These are phyloP conservation scores for Leccinum griseonigrum DNA, from an alignment of 1,284 basidiomycete species.

Conservation along the genomic window DNA sequence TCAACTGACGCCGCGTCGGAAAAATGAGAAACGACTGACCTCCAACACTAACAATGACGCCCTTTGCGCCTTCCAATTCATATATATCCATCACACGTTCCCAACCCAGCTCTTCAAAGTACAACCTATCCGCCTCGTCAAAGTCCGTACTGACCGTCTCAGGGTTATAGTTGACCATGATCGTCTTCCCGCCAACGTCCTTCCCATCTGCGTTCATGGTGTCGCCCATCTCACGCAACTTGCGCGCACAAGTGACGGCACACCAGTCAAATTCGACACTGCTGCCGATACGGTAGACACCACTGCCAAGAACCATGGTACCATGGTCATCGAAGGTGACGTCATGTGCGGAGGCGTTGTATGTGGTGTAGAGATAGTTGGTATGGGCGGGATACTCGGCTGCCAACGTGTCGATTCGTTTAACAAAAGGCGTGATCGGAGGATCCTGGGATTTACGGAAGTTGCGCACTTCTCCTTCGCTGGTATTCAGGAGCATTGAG, in stretches of 20 bases:
- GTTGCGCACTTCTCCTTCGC: constrained; percentile 79
- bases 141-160: constrained; percentile 99
- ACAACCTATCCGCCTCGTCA: constrained; percentile 97
- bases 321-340: constrained; percentile 96
- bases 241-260: constrained; percentile 95
- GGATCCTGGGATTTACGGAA: constrained; percentile 79
- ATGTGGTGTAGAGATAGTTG: constrained; percentile 99
- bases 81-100: constrained; percentile 99
- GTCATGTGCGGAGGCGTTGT: constrained; percentile 96
- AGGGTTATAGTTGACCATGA: constrained; percentile 99
- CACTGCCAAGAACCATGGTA: constrained; percentile 98
- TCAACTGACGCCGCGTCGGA: neutral
- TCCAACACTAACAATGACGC: constrained; percentile 96
- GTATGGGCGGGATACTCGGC: constrained; percentile 99
- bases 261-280: constrained; percentile 99
- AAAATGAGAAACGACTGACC: constrained; percentile 47
- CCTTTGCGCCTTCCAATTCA: constrained; percentile 90
- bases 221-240: constrained; percentile 88
- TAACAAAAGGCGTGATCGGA: constrained; percentile 91
- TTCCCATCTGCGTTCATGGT: constrained; percentile 32
- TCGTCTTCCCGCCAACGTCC: constrained; percentile 48
- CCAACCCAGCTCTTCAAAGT: constrained; percentile 98
- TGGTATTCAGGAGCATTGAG: constrained; percentile 67
- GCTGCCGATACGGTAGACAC: constrained; percentile 97
- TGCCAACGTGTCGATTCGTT: constrained; percentile 98